Base-by-base conservation (phyloP, 2,329 filamentous ascomycete genomes). In the Gaeumannomyces tritici region DNA sequence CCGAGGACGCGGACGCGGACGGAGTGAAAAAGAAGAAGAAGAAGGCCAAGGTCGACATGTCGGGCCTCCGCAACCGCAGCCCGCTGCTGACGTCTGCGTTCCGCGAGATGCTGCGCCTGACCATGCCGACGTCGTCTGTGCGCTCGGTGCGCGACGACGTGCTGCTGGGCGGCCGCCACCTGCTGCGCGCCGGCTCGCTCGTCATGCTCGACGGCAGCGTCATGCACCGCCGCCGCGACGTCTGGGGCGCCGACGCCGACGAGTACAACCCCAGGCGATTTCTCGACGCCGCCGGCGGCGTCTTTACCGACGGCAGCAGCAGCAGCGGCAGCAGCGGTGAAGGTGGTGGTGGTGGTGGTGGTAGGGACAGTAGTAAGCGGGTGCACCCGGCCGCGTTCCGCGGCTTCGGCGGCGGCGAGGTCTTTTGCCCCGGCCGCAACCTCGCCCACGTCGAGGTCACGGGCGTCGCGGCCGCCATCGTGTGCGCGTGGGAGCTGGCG, bases 381-480 rank as follows among this genome's bases (percentile, higher is more conserved):
- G 64, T 47, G 42, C 66, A 64, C 21, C 69, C 67, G 57, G 67
- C 65, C 3, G 69, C 70, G 1, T 72, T 66, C 18, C 64, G 70
- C 26, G 71, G 72, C 0, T 74, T 74, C 57, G 73, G 73, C 1
- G 73, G 72, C 1, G 73, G 73, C 1, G 68, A 65, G 1, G 71
- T 74, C 59, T 63, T 72, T 0, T 74, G 71, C 54, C 74, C 74
- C 0, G 74, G 74, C 0, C 62, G 72, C 1, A 69, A 70, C 28
- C 71, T 74, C 60, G 72, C 72, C 1, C 62, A 69, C 18, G 64
- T 69, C 0, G 73, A 75, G 65, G 71, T 67, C 59, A 58, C 70
- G 57, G 70, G 65, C 7, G 35, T 70, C 27, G 56, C 67, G 60
- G 63, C 60, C 7, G 65, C 65, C 8, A 11, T 35, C 33, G 9